Base-by-base conservation (phyloP, 2,329 filamentous ascomycete genomes). In the Botrytis galanthina region DNA sequence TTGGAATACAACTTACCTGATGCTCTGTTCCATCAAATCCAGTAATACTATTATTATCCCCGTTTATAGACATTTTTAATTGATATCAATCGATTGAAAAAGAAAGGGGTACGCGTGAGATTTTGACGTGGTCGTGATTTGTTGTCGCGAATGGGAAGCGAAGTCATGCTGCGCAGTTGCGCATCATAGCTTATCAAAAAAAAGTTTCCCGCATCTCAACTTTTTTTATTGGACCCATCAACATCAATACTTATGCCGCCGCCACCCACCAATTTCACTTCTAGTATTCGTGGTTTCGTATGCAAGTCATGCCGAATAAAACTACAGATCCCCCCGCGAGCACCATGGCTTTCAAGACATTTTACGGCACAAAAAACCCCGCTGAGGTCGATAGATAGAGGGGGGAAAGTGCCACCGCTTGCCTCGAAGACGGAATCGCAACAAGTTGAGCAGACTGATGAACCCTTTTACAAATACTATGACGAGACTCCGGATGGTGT, bases 261-360 rank as follows among this genome's bases (percentile, higher is more conserved):
- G 73, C 75, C 77, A 72, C 77, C 78, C 76, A 74, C 71, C 44
- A 63, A 78, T 74, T 68, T 79, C 46, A 72, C 77, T 73, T 76
- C 77, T 51, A 77, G 75, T 75, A 73, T 78, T 72, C 74, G 77
- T 75, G 79, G 78, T 6, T 81, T 77, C 69, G 76, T 82, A 22
- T 82, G 80, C 75, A 79, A 73, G 70, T 80, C 80, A 76, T 82
- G 80, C 72, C 73, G 78, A 64, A 76, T 76, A 37, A 80, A 79
- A 75, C 72, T 80, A 73, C 75, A 77, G 73, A 51, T 54, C 51
- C 61, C 74, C 39, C 73, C 73, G 70, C 75, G 68, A 68, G 59
- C 75, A 68, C 74, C 71, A 77, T 79, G 77, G 75, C 64, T 75
- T 48, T 73, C 74, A 54, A 77, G 80, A 74, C 78, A 74, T 73